Evolutionary conservation across 179 eudicot genomes (phyloP), one percentile per base, ranked within the genome.

Genomic region (Silene vulgaris): DNA sequence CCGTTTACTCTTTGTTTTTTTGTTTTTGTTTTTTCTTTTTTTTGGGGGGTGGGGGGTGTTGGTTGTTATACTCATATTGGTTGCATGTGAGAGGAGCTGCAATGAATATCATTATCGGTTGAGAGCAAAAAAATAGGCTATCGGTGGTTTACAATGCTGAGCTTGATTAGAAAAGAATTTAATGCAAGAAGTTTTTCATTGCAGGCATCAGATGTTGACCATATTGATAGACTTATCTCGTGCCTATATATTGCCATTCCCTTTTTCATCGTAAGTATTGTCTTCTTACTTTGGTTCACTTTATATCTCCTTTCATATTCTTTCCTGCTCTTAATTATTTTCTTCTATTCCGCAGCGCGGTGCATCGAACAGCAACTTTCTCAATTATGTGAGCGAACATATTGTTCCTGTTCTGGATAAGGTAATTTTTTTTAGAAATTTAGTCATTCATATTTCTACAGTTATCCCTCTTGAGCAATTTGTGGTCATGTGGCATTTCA

Each of bases 191-290:
- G 73, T 62, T 35, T 61, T 28, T 35, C 26, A 69, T 37, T 86
- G 80, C 90, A 94, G 98, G 89, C 88, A 59, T 80, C 85, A 63
- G 98, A 94, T 83, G 90, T 87, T 16, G 97, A 91, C 71, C 98
- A 94, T 77, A 86, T 94, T 71, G 89, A 86, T 67, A 87, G 98
- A 84, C 85, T 90, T 37, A 82, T 88, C 81, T 82, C 96, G 65
- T 93, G 97, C 84, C 77, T 86, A 50, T 80, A 77, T 57, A 88
- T 90, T 82, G 91, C 97, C 72, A 80, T 89, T 75, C 97, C 97
- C n/a, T 84, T 89, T 72, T 90, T 90, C 81, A 72, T 65, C 90
- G 97, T 91, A 84, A 81, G 86, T 81, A 80, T n/a, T 30, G 64
- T 64, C 48, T 65, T 74, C 8, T 37, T 45, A 48, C 54, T 72